phyloP scores from a whole-genome alignment of 1,284 basidiomycete genomes.

The Fomitopsis betulina region DNA sequence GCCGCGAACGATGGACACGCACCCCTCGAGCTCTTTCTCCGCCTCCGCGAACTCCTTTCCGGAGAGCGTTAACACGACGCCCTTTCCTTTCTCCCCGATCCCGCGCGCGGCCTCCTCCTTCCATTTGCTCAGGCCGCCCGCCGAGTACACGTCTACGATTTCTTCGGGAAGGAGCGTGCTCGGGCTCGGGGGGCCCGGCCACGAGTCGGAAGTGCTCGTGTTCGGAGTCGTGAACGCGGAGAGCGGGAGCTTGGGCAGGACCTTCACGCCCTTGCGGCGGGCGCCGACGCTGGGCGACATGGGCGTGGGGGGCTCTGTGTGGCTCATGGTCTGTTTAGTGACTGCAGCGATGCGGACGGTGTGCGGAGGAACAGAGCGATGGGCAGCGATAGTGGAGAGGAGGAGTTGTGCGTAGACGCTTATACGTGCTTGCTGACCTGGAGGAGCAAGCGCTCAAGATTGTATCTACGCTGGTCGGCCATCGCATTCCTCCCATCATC shows the following conservation, averaged over 20 bases:
- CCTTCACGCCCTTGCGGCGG: constrained; percentile 58
- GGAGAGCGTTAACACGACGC: constrained; percentile 49
- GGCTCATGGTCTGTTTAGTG: constrained; percentile 21
- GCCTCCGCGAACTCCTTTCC: constrained; percentile 29
- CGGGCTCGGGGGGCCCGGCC: constrained; percentile 66
- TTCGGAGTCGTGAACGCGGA: constrained; percentile 71
- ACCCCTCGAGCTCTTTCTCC: constrained; percentile 35
- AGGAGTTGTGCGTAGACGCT: not conserved
- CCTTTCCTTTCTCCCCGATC: constrained; percentile 40
- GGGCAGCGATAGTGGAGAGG: constrained; percentile 3
- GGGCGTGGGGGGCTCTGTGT: constrained; percentile 27
- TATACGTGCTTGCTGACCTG: not conserved
- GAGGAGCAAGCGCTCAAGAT: not conserved
- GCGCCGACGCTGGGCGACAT: constrained; percentile 38
- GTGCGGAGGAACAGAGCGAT: not conserved
- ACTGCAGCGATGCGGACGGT: not conserved
- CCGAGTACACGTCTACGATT: constrained; percentile 63
- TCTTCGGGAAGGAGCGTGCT: constrained; percentile 55
- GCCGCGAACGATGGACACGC: constrained; percentile 8
- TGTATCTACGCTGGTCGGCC: not conserved
- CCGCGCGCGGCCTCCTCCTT: constrained; percentile 44
- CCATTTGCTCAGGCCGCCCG: constrained; percentile 43
- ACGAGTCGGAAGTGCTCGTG: constrained; percentile 58
- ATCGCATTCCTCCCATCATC: not conserved
- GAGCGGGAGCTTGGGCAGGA: constrained; percentile 61